Conservation (phyloP, 1,139 yeast genomes). For the Taphrina wiesneri region DNA sequence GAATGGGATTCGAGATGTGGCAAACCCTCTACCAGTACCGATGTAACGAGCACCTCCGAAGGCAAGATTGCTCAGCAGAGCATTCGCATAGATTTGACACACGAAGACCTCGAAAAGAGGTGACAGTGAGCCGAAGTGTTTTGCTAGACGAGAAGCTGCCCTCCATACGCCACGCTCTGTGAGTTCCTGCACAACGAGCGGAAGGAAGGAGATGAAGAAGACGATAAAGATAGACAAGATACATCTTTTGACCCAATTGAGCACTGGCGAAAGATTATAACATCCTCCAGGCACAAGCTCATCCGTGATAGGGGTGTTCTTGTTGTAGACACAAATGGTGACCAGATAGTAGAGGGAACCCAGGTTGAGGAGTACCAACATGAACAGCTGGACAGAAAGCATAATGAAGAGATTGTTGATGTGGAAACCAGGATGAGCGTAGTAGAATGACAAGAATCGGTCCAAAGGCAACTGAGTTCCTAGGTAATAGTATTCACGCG, state of each 20-base stretch:
- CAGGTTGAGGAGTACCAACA: conserved; percentile 88
- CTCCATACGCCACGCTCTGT: conserved; percentile 98
- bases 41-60: conserved; percentile 99
- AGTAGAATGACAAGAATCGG: conserved; percentile 94
- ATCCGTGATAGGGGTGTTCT: conserved; percentile 82
- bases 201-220: conserved; percentile 94
- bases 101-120: conserved; percentile 98
- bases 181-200: conserved; percentile 93
- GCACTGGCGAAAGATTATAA: conserved; percentile 84
- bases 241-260: conserved; percentile 97
- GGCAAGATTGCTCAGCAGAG: conserved; percentile 84
- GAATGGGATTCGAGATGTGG: conserved; percentile 97
- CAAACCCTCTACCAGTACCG: conserved; percentile 99
- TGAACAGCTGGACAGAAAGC: conserved; percentile 86
- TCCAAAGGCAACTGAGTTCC: conserved; percentile 97
- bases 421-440: conserved; percentile 99
- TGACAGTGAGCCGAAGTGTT: conserved; percentile 85
- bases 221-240: conserved; percentile 97
- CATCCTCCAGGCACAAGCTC: conserved; percentile 85
- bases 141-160: conserved; percentile 84
- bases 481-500: conserved; percentile 95
- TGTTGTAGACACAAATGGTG: conserved; percentile 79
- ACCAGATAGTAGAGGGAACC: conserved; percentile 90
- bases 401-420: conserved; percentile 94
- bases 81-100: conserved; percentile 94